A percentile compares a stretch with the other conserved stretches of the same genome.
phyloP scores from a whole-genome alignment of 75 land plant genomes.

The Pinus tabuliformis region DNA sequence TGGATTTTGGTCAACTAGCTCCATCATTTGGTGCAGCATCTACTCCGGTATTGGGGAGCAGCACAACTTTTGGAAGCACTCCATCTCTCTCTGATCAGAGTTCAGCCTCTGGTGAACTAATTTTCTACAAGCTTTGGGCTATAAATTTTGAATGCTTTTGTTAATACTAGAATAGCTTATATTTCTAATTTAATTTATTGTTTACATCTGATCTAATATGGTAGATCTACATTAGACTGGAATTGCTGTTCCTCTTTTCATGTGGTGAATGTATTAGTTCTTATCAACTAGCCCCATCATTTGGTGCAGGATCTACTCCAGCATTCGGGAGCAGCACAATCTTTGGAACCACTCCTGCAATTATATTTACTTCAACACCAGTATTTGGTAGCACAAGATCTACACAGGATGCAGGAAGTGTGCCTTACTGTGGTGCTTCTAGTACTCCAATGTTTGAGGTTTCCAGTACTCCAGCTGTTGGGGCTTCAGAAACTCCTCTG shows the following conservation, averaged over 20 bases:
- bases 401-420: slow-evolving; percentile 38
- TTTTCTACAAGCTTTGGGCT: too few relatives aligned
- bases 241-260: too few relatives aligned
- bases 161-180: too few relatives aligned
- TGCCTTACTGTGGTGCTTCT: slow-evolving; percentile 42
- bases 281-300: slow-evolving; percentile 12
- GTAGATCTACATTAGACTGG: too few relatives aligned
- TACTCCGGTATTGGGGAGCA: slow-evolving; percentile 43
- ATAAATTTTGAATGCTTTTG: too few relatives aligned
- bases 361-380: slow-evolving; percentile 33
- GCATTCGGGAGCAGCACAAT: slow-evolving; percentile 28
- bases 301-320: slow-evolving; percentile 14
- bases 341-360: slow-evolving; percentile 32
- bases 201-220: too few relatives aligned
- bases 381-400: slow-evolving; percentile 36
- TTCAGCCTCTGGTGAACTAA: slow-evolving; percentile 19
- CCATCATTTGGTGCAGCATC: slow-evolving; percentile 30
- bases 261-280: too few relatives aligned
- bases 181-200: too few relatives aligned
- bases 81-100: slow-evolving; percentile 37
- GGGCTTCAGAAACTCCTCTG: slow-evolving; percentile 25
- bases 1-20: slow-evolving; percentile 8
- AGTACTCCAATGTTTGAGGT: slow-evolving; percentile 37
- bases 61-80: slow-evolving; percentile 55
- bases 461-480: slow-evolving; percentile 44